Percentiles rank a stretch among this genome's conserved stretches.
Evolutionary conservation across 2,329 filamentous ascomycete species (phyloP).

Genomic region (Beauveria rudraprayagi): DNA sequence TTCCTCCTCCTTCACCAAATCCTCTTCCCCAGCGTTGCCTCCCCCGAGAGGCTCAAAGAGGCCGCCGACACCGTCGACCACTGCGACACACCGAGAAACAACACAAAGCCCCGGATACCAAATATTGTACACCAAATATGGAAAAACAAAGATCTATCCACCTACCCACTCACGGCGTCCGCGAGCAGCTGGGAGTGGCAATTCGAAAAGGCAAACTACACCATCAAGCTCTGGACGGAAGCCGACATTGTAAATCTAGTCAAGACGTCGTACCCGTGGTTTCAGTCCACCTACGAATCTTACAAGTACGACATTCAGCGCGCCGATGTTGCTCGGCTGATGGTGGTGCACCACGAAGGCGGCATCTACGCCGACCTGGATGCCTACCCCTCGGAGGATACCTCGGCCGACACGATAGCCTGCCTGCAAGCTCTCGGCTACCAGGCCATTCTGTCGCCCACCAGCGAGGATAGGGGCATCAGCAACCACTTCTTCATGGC

Average conservation of each 20-base stretch:
- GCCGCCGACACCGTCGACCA: slow-evolving; percentile 2
- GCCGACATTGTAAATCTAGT: slow-evolving; percentile 15
- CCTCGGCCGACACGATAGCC: slow-evolving; percentile 5
- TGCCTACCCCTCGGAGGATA: slow-evolving; percentile 12
- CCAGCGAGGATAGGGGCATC: slow-evolving; percentile 9
- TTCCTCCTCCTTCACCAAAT: neutral
- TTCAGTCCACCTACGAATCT: slow-evolving; percentile 16
- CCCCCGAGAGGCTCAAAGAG: neutral
- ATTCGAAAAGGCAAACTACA: slow-evolving; percentile 15
- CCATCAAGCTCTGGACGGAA: slow-evolving; percentile 20
- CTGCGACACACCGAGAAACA: neutral
- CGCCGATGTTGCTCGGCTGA: slow-evolving; percentile 18
- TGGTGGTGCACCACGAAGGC: slow-evolving; percentile 17
- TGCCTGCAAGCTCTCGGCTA: slow-evolving; percentile 15
- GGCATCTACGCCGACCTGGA: slow-evolving; percentile 20
- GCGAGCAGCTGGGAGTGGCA: slow-evolving; percentile 13
- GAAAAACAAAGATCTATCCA: slow-evolving; percentile 15
- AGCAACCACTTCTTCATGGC: slow-evolving; percentile 23
- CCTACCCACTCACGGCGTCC: slow-evolving; percentile 14
- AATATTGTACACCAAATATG: slow-evolving; percentile 19
- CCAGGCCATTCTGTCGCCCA: slow-evolving; percentile 16
- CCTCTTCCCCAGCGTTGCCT: neutral
- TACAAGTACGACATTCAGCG: slow-evolving; percentile 18
- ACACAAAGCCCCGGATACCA: slow-evolving; percentile 8
- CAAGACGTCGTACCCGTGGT: slow-evolving; percentile 16